These are phyloP conservation scores for Lentinula aciculospora DNA, from an alignment of 768 basidiomycete genomes.

Conservation along the genomic window DNA sequence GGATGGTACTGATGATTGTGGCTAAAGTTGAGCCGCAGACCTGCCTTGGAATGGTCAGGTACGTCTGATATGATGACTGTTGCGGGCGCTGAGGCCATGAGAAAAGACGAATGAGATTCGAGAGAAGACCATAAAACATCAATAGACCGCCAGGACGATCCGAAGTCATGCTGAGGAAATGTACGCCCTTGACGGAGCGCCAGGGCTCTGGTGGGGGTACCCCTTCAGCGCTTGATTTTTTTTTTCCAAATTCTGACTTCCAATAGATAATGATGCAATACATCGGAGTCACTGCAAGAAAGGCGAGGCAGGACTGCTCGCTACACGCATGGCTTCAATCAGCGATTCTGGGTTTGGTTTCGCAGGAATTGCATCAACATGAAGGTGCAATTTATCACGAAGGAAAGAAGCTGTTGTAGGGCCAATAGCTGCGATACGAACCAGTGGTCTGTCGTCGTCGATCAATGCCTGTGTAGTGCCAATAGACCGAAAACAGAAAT, in stretches of 20 bases:
- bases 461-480: conserved; percentile 2
- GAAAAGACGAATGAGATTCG: neutral
- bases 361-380: conserved; percentile 49
- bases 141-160: neutral
- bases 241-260: no score
- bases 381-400: conserved; percentile 33
- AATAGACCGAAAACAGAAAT: conserved; percentile 19
- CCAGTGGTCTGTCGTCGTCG: neutral
- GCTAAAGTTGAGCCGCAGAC: neutral
- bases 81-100: neutral
- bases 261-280: no score
- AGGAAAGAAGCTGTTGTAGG: conserved; percentile 57
- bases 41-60: neutral
- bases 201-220: neutral
- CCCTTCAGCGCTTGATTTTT: neutral
- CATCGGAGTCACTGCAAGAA: no score
- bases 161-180: neutral
- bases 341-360: conserved; percentile 56
- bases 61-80: neutral
- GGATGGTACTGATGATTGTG: conserved; percentile 7
- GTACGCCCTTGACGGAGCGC: conserved; percentile 6
- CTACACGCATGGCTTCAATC: conserved; percentile 21
- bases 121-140: neutral
- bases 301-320: neutral
- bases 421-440: conserved; percentile 51